Evolutionary conservation across 2,329 filamentous ascomycete genomes (phyloP), one percentile per base, ranked within the genome.

Genomic region (Graphilbum sp.): DNA sequence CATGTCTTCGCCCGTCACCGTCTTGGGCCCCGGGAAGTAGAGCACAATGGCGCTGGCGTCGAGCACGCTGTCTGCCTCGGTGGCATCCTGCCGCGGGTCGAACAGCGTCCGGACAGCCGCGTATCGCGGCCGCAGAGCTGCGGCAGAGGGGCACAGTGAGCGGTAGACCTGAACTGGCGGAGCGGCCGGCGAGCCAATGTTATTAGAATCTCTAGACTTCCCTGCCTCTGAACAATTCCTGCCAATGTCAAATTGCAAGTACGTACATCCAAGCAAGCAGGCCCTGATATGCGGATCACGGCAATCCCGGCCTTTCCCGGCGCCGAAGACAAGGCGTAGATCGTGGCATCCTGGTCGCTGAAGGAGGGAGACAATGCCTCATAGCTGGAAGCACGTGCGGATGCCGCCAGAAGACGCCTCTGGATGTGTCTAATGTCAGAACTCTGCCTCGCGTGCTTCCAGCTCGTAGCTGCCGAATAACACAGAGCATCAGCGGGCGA

Each of bases 291-390:
- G 13, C 90, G 75, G 37, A 96, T 75, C 27, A 96, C 77, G 2
- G 88, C 88, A 53, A 98, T 94, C 1, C 86, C 90, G 32, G 85
- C 86, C 52, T 76, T 76, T 1, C 88, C 90, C 11, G 79, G 65
- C 0, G 84, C 85, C 1, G 87, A 92, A 0, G 88, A 95, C 1
- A 96, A 62, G 0, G 90, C 90, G 56, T 93, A 96, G 38, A 98
- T 93, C 1, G 88, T 96, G 41, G 72, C 66, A 49, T 62, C 50
- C 19, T 46, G 42, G 21, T 7, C 32, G 13, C 27, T n/a, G 27
- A 10, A 29, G 13, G 13, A 12, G 23, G 23, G 12, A 12, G 23
- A 25, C 7, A 25, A 25, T n/a, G n/a, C n/a, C n/a, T n/a, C n/a
- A n/a, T n/a, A n/a, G n/a, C n/a, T n/a, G n/a, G n/a, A n/a, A n/a